Evolutionary conservation across 1,139 yeast genomes (phyloP), one percentile per base, ranked within the genome.

Genomic region (Taiozyma onychis): DNA sequence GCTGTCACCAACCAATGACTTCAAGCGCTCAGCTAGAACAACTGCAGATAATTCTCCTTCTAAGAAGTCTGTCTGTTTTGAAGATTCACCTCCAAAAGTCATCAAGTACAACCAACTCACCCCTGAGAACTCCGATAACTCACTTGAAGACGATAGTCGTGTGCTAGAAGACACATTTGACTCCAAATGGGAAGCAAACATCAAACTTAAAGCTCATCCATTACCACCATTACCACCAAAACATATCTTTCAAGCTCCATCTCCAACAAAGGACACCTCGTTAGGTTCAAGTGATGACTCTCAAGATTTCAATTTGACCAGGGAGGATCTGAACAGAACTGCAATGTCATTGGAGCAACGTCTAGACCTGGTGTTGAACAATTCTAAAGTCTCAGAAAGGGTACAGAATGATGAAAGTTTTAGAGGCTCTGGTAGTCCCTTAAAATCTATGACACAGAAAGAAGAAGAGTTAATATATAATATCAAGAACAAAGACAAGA

Each of bases 31-130:
- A 10, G 16, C 41, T n/a, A 44, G 45, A 18, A 35, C 48, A 1
- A 51, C 64, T 6, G 57, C 57, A 30, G 66, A 61, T 28, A 54
- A 57, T 45, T 61, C 66, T 2, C 67, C 71, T 6, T 65, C 72
- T 1, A 66, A 61, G 45, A 68, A 66, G 45, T 64, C 67, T 7
- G 72, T 70, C 10, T 62, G 64, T 22, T 68, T 69, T 41, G 71
- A 68, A 48, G 50, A 61, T 3, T 61, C 65, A 1, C 64, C 65
- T 7, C 65, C 65, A 48, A 61, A 74, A 55, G 68, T 74, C 11
- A 64, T 75, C 42, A 74, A 74, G 53, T 75, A 72, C 56, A 75
- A 73, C 43, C 63, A 68, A 26, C 55, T 60, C 30, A 69, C 74
- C 2, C 73, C 75, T 1, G 75, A 74, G 22, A 41, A 66, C 45